Evolutionary conservation across 2,329 filamentous ascomycete genomes (phyloP).

Genomic region (Epichloe gansuensis): DNA sequence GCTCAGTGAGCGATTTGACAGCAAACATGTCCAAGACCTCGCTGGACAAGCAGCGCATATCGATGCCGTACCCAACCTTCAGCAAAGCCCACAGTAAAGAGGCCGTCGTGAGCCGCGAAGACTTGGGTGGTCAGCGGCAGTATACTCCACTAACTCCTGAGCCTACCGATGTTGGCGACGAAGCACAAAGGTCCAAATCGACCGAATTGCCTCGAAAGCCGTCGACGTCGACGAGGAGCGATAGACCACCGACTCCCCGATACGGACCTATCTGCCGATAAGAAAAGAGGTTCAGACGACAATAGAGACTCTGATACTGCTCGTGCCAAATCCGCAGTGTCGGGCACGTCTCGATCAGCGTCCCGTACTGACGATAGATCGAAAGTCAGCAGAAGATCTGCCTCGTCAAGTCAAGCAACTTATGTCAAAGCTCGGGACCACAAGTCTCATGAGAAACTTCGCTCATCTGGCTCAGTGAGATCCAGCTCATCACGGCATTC

Average conservation of each 20-base stretch:
- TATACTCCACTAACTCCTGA: conserved; percentile 53
- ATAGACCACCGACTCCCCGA: conserved; percentile 49
- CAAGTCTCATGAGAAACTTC: conserved; percentile 24
- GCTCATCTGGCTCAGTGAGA: conserved; percentile 21
- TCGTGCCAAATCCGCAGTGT: conserved; percentile 33
- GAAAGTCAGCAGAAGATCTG: conserved; percentile 42
- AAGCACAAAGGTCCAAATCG: conserved; percentile 33
- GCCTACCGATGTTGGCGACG: conserved; percentile 51
- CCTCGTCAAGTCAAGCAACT: conserved; percentile 46
- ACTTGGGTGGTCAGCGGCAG: conserved; percentile 22
- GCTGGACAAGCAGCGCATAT: conserved; percentile 32
- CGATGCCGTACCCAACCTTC: conserved; percentile 66
- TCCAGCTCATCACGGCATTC: conserved; percentile 24
- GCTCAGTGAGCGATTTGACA: conserved; percentile 37
- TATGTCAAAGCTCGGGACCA: conserved; percentile 29
- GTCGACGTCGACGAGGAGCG: conserved; percentile 27
- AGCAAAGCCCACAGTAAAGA: conserved; percentile 91
- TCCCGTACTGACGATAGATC: conserved; percentile 38
- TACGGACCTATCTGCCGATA: conserved; percentile 43
- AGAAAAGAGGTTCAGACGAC: conserved; percentile 25
- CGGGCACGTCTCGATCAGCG: conserved; percentile 29
- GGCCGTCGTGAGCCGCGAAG: conserved; percentile 53
- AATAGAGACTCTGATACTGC: conserved; percentile 9
- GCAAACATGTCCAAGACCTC: conserved; percentile 31
- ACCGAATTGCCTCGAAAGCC: conserved; percentile 28